Evolutionary conservation across 179 eudicot genomes (phyloP).

Genomic region (Beta corolliflora): DNA sequence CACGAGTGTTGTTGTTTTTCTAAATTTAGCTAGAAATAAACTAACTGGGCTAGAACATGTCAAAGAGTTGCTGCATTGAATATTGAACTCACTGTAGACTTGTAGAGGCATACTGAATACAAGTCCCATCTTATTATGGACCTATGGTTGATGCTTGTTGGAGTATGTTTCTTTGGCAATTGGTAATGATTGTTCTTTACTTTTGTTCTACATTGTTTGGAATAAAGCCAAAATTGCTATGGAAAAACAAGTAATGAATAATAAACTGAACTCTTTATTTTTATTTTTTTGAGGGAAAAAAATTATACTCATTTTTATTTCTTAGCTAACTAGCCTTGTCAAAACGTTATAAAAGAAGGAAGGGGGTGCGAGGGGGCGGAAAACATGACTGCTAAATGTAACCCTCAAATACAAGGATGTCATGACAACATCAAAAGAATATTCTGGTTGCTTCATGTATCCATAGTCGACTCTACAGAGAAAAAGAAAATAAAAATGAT

Average conservation of each 20-base stretch:
- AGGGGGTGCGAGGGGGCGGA: no score
- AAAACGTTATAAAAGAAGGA: no score
- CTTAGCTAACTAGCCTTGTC: no score
- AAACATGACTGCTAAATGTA: not conserved
- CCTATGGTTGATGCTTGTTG: not conserved
- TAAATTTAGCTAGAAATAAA: not conserved
- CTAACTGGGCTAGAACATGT: not conserved
- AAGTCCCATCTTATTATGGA: not conserved
- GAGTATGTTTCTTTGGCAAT: not conserved
- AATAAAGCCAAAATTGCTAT: not conserved
- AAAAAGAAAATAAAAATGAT: not conserved
- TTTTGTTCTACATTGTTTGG: not conserved
- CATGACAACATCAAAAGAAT: not conserved
- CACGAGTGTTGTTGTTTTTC: not conserved
- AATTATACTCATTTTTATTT: no score
- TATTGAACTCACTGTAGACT: not conserved
- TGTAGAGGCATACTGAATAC: not conserved
- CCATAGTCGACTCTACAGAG: no score
- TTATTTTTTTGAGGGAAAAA: no score
- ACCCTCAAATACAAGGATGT: not conserved
- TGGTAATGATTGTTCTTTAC: not conserved
- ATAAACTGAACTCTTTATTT: no score
- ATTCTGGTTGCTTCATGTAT: not conserved
- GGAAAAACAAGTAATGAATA: not conserved
- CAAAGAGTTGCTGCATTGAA: not conserved